phyloP scores from a whole-genome alignment of 2,329 filamentous ascomycete species.

The Colletotrichum neosansevieriae region DNA sequence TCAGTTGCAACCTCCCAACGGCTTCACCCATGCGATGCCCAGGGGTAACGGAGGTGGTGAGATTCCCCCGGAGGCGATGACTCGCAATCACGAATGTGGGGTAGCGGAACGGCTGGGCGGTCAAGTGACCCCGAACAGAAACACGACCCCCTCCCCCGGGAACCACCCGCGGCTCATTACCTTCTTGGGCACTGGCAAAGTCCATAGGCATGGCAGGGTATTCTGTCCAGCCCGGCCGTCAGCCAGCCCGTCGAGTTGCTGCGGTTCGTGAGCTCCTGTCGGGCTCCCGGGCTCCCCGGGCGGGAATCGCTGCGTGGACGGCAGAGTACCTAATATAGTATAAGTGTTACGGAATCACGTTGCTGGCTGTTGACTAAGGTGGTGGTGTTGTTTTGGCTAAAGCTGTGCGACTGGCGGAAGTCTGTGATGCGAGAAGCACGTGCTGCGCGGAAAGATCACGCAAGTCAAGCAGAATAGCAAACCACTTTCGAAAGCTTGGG shows the following conservation, averaged over 20 bases:
- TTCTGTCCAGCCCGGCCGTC: too few species aligned
- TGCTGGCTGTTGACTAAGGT: neutral
- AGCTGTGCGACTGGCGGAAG: neutral
- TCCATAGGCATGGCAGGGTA: too few species aligned
- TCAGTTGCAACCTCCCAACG: neutral
- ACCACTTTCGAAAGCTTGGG: conserved; percentile 1
- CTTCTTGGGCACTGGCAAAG: too few species aligned
- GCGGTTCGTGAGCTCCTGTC: conserved; percentile 7
- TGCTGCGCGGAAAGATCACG: neutral
- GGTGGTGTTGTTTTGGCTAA: neutral
- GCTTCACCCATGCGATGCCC: neutral
- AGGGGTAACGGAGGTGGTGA: conserved; percentile 1
- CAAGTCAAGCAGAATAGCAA: conserved; percentile 1
- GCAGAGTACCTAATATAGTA: neutral
- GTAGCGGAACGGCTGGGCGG: conserved; percentile 19
- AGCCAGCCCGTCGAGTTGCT: neutral
- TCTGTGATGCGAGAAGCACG: conserved; percentile 5
- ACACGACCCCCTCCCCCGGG: conserved; percentile 12
- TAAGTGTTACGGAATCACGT: neutral
- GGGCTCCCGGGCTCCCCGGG: neutral
- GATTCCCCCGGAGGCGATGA: conserved; percentile 6
- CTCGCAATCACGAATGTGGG: conserved; percentile 24
- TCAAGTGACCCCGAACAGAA: conserved; percentile 26
- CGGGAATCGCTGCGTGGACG: neutral
- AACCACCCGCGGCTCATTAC: neutral